Conservation (phyloP, 495 filamentous ascomycete genomes). For the Talaromyces trachyspermus region DNA sequence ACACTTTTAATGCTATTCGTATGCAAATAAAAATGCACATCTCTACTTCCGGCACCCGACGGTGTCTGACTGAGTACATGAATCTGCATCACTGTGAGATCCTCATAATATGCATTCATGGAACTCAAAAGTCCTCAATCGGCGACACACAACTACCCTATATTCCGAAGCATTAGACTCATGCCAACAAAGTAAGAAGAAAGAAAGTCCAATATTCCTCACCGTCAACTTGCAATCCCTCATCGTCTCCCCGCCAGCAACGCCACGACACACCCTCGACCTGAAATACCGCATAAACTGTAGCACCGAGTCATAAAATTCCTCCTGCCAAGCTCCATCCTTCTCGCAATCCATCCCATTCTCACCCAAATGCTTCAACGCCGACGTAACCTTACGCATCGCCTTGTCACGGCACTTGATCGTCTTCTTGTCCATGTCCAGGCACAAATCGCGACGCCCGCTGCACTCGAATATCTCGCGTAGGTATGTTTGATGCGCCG, state of each 20-base stretch:
- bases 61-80: neutral
- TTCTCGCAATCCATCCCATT: constrained; percentile 5
- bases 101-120: neutral
- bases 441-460: neutral
- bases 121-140: neutral
- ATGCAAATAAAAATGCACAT: too few relatives aligned
- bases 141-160: constrained; percentile 7
- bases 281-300: constrained; percentile 2
- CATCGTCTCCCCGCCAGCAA: neutral
- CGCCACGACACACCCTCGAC: neutral
- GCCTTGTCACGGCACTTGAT: constrained; percentile 2
- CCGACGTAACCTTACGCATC: neutral
- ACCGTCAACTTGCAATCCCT: constrained; percentile 7
- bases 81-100: neutral
- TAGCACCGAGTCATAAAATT: constrained; percentile 4
- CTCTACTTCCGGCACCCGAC: neutral
- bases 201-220: neutral
- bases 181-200: neutral
- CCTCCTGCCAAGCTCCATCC: constrained; percentile 4
- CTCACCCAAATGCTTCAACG: constrained; percentile 5
- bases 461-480: constrained; percentile 1
- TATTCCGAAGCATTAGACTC: neutral
- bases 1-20: too few relatives aligned
- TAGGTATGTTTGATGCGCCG: neutral
- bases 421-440: neutral